Conservation (phyloP, 2,329 filamentous ascomycete species). For the Trichoderma sp. region DNA sequence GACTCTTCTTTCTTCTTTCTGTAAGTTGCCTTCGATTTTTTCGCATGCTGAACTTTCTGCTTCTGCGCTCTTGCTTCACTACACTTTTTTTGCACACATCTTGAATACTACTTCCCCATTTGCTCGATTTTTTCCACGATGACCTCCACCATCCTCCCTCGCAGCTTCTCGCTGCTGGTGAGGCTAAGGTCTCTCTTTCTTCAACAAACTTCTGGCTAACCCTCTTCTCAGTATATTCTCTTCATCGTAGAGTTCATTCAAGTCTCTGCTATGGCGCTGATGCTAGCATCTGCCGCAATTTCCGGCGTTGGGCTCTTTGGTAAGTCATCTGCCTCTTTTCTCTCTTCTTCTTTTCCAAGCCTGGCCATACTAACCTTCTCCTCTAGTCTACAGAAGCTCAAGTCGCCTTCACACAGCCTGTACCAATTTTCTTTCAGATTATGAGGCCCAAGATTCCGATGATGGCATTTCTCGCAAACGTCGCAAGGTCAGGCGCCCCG, state of each 20-base stretch:
- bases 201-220: background rate
- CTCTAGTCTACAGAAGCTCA: constrained; percentile 26
- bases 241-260: background rate
- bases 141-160: background rate
- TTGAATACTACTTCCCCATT: no score
- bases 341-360: background rate
- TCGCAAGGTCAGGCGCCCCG: constrained; percentile 25
- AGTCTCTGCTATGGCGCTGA: background rate
- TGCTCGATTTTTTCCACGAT: background rate
- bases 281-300: constrained; percentile 24
- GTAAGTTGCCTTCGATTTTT: background rate
- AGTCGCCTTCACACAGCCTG: background rate
- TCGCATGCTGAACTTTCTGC: no score
- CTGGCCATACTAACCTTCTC: background rate
- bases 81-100: no score
- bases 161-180: background rate
- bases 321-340: background rate
- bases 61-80: no score
- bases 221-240: background rate
- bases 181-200: background rate
- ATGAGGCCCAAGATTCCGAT: background rate
- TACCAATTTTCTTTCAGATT: constrained; percentile 20
- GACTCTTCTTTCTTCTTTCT: background rate
- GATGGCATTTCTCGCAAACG: constrained; percentile 29
- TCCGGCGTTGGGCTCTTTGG: constrained; percentile 28